phyloP scores from a whole-genome alignment of 106 monocot genomes.

The Phalaenopsis equestris region DNA sequence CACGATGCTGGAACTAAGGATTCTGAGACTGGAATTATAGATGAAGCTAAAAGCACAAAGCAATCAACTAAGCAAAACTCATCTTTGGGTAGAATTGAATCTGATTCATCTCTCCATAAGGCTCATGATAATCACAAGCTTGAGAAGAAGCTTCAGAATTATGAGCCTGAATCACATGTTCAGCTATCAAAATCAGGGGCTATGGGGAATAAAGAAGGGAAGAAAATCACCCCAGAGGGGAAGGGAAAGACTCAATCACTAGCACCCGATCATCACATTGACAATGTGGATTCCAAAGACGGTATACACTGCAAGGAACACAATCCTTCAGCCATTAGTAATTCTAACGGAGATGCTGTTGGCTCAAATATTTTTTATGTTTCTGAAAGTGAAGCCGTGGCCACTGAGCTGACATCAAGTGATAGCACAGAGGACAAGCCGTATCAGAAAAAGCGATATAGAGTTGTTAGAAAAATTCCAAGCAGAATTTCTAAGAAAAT shows the following conservation, averaged over 20 bases:
- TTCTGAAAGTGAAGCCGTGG: background rate
- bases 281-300: conserved; percentile 4
- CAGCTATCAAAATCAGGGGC: background rate
- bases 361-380: background rate
- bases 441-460: background rate
- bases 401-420: background rate
- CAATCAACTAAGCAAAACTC: conserved; percentile 1
- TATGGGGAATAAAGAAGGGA: background rate
- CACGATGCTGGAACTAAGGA: background rate
- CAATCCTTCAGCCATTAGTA: background rate
- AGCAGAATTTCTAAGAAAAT: background rate
- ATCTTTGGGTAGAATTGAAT: background rate
- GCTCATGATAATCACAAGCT: background rate
- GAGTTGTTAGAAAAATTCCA: conserved; percentile 2
- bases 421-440: conserved; percentile 1
- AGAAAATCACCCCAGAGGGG: background rate
- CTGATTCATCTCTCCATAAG: background rate
- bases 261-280: background rate
- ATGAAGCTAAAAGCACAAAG: background rate
- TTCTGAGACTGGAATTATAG: background rate
- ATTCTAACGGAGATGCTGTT: background rate
- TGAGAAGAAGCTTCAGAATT: conserved; percentile 1
- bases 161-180: background rate
- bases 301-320: background rate
- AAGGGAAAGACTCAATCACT: background rate